Evolutionary conservation across 2,329 filamentous ascomycete genomes (phyloP).

Genomic region (Fusarium heterosporum): DNA sequence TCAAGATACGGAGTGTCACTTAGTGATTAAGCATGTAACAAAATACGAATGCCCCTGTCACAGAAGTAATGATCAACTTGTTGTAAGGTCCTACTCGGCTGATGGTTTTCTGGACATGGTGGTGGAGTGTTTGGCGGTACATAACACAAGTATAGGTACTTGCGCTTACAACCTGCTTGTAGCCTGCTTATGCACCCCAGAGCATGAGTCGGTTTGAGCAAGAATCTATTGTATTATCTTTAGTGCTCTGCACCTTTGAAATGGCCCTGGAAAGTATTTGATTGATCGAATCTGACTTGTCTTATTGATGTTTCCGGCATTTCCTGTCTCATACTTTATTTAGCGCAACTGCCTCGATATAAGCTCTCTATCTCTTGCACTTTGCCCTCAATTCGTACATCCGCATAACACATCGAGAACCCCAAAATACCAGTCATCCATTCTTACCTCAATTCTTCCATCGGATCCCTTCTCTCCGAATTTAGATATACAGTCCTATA

Average conservation of each 20-base stretch:
- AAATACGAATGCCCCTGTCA: not conserved
- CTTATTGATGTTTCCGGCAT: not conserved
- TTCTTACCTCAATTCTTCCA: not conserved
- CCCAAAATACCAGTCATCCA: not conserved
- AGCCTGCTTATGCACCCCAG: slow-evolving; percentile 2
- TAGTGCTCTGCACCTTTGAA: not conserved
- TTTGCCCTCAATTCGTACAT: not conserved
- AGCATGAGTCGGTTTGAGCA: slow-evolving; percentile 37
- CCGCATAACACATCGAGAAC: not conserved
- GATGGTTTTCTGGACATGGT: not conserved
- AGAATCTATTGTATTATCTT: slow-evolving; percentile 22
- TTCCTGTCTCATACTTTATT: not conserved
- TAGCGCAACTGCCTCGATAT: not conserved
- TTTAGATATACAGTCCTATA: not conserved
- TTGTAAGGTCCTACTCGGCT: not conserved
- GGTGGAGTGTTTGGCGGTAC: slow-evolving; percentile 10
- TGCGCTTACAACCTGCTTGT: not conserved
- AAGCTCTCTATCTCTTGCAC: not conserved
- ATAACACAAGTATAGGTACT: slow-evolving; percentile 31
- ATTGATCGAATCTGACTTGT: not conserved
- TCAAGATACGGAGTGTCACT: not conserved
- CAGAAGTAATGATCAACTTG: not conserved
- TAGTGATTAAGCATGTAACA: not conserved
- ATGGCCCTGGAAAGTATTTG: not conserved
- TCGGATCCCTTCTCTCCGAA: not conserved